Conservation (phyloP, 331 rosid genomes). For the Quercus lobata region DNA sequence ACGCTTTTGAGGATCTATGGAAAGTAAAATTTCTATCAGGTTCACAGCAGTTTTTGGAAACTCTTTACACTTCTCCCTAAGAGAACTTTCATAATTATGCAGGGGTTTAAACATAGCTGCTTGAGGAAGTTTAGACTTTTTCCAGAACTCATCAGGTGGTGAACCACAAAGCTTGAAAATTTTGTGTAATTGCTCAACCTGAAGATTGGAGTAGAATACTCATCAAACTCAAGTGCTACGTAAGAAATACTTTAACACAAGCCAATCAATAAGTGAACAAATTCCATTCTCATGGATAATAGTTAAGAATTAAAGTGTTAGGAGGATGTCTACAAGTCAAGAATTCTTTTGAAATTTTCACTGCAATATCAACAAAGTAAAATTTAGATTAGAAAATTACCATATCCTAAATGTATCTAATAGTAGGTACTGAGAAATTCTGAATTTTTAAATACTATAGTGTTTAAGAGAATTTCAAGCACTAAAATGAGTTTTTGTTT, state of each 20-base stretch:
- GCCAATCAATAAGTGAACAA: background rate
- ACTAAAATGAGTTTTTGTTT: background rate
- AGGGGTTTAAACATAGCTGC: constrained; percentile 90
- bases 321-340: background rate
- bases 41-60: constrained; percentile 53
- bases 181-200: constrained; percentile 97
- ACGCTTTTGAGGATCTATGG: constrained; percentile 64
- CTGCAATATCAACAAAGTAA: background rate
- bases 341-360: background rate
- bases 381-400: too few species aligned
- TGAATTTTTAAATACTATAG: background rate
- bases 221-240: constrained; percentile 5
- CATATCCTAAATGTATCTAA: background rate
- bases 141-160: constrained; percentile 95
- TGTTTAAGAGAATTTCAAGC: background rate
- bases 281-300: background rate
- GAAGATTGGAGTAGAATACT: constrained; percentile 10
- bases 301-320: background rate
- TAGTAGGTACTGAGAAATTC: background rate
- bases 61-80: constrained; percentile 59
- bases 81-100: constrained; percentile 58
- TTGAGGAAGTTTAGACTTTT: constrained; percentile 79
- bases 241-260: background rate
- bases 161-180: constrained; percentile 93
- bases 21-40: constrained; percentile 63